A percentile compares a stretch with the other conserved stretches of the same genome.
phyloP scores from a whole-genome alignment of 2,329 filamentous ascomycete genomes.

The Fusarium neocosmosporiellum region DNA sequence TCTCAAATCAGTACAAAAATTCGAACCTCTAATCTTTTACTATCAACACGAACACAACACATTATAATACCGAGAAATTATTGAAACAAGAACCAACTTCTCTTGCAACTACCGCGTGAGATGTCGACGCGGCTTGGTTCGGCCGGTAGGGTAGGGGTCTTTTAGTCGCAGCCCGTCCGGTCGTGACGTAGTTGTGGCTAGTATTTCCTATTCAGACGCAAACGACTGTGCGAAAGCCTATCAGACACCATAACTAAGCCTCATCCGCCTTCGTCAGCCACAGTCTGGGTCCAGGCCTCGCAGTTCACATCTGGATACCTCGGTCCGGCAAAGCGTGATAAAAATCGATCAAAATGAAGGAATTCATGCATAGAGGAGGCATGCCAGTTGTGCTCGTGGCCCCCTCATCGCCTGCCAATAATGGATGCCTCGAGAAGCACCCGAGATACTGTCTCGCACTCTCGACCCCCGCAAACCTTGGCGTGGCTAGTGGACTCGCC shows the following conservation, averaged over 20 bases:
- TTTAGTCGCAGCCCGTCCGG: neutral
- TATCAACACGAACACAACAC: neutral
- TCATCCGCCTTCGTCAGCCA: constrained; percentile 19
- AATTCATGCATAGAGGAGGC: neutral
- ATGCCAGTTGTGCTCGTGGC: neutral
- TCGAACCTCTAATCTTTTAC: neutral
- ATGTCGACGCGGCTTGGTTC: constrained; percentile 15
- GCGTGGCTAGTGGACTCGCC: constrained; percentile 7
- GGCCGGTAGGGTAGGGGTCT: constrained; percentile 11
- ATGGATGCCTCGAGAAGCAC: neutral
- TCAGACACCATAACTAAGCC: neutral
- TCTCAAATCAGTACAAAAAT: neutral
- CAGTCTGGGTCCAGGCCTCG: constrained; percentile 2
- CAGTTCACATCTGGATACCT: neutral
- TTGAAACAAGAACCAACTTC: neutral
- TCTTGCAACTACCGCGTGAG: neutral
- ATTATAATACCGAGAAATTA: neutral
- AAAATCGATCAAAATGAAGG: neutral
- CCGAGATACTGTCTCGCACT: neutral
- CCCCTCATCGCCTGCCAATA: neutral
- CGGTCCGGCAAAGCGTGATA: neutral
- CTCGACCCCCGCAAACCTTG: constrained; percentile 32
- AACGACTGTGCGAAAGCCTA: constrained; percentile 6
- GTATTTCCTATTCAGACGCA: constrained; percentile 6
- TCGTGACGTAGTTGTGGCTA: constrained; percentile 29